Evolutionary conservation across 495 filamentous ascomycete genomes (phyloP).

Genomic region (Daldinia vernicosa): DNA sequence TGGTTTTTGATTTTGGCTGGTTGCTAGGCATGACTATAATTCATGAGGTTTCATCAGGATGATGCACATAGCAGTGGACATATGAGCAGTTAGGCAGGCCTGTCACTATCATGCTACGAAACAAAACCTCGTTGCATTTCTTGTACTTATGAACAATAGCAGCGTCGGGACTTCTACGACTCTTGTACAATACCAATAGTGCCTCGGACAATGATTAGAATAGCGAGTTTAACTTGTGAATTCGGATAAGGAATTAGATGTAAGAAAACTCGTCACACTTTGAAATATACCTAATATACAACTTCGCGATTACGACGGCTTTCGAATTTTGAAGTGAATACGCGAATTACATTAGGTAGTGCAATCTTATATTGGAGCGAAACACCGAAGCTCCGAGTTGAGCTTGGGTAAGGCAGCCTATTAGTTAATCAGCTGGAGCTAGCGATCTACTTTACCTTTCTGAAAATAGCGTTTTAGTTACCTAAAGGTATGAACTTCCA

Average conservation of each 20-base stretch:
- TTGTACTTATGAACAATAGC: constrained; percentile 1
- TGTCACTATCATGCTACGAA: not conserved
- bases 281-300: not conserved
- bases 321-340: not conserved
- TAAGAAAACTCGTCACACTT: not conserved
- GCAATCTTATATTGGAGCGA: constrained; percentile 3
- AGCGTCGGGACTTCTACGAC: not conserved
- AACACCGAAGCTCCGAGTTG: constrained; percentile 21
- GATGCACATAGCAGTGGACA: constrained; percentile 4
- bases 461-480: not conserved
- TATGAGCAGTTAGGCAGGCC: constrained; percentile 3
- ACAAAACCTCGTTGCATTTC: not conserved
- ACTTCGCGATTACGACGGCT: not conserved
- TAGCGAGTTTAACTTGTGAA: not conserved
- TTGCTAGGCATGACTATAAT: constrained; percentile 7
- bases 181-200: not conserved
- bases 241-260: not conserved
- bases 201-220: not conserved
- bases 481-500: not conserved
- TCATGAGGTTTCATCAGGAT: constrained; percentile 1
- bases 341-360: not conserved
- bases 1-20: not conserved
- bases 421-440: too few species aligned
- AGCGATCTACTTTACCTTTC: not conserved
- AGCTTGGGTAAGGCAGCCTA: not conserved